Conservation (phyloP, 345 rosid species). For the Raphanus sativus region DNA sequence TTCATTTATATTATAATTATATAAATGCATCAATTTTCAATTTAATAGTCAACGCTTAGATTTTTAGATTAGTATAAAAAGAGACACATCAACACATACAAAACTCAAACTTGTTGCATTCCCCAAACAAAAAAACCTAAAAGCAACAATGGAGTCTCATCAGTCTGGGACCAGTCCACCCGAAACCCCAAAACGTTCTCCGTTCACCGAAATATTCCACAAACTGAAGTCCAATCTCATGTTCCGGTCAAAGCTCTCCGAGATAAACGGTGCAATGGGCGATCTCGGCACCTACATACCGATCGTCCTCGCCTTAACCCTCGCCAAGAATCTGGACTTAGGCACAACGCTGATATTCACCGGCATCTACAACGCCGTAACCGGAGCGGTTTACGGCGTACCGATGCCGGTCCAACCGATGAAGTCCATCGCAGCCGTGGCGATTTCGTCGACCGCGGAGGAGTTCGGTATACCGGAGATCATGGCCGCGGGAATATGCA, state of each 20-base stretch:
- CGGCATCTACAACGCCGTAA: conserved; percentile 64
- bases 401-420: conserved; percentile 95
- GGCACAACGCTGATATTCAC: conserved; percentile 83
- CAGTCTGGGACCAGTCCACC: conserved; percentile 19
- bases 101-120: conserved; percentile 8
- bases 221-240: conserved; percentile 49
- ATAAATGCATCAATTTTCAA: background rate
- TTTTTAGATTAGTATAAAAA: background rate
- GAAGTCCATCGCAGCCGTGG: conserved; percentile 82
- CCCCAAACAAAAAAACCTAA: background rate
- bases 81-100: background rate
- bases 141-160: conserved; percentile 32
- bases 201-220: conserved; percentile 33
- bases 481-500: conserved; percentile 74
- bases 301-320: conserved; percentile 75
- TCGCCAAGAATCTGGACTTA: conserved; percentile 68
- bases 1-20: background rate
- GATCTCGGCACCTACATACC: conserved; percentile 89
- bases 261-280: conserved; percentile 84
- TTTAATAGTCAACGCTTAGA: background rate
- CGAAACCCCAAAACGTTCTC: conserved; percentile 7
- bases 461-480: conserved; percentile 71
- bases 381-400: conserved; percentile 72
- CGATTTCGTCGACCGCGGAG: conserved; percentile 45
- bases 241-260: conserved; percentile 61